Conservation (phyloP, 805 yeast genomes). For the Cyberlindnera xylosilytica region DNA sequence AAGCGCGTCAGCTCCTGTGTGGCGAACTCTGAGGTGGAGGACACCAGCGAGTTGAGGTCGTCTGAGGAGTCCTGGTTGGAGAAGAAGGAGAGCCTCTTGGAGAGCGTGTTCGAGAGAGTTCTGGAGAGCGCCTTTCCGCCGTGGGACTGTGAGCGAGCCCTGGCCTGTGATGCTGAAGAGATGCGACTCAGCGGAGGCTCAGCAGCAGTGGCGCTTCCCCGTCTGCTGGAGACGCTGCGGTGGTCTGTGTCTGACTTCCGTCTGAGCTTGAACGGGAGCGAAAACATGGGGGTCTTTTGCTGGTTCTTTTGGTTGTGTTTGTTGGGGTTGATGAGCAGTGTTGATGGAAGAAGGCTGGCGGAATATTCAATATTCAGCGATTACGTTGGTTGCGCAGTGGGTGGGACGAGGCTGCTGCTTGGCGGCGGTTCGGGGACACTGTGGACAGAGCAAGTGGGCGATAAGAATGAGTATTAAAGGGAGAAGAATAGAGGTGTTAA, state of each 20-base stretch:
- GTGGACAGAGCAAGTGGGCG: too few relatives aligned
- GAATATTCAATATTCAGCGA: too few relatives aligned
- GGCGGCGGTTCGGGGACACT: too few relatives aligned
- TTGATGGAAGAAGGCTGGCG: too few relatives aligned
- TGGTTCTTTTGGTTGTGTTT: neutral
- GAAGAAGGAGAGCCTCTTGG: conserved; percentile 20
- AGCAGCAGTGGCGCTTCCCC: conserved; percentile 2
- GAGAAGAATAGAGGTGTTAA: too few relatives aligned
- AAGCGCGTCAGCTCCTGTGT: conserved; percentile 18
- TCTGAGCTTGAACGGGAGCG: conserved; percentile 13
- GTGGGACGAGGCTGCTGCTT: too few relatives aligned
- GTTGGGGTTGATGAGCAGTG: too few relatives aligned
- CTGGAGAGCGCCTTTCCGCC: conserved; percentile 3
- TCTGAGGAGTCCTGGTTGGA: conserved; percentile 14
- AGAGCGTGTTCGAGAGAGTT: conserved; percentile 12
- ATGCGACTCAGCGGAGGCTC: conserved; percentile 1
- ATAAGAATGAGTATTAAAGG: too few relatives aligned
- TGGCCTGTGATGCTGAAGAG: conserved; percentile 1
- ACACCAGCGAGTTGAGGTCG: conserved; percentile 15
- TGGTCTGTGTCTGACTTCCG: conserved; percentile 14
- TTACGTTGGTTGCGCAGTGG: too few relatives aligned
- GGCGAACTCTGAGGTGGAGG: conserved; percentile 8
- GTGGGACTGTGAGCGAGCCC: conserved; percentile 12
- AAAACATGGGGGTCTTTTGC: conserved; percentile 9
- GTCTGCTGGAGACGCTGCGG: conserved; percentile 1